Evolutionary conservation across 179 eudicot genomes (phyloP).

Genomic region (Spinacia oleracea): DNA sequence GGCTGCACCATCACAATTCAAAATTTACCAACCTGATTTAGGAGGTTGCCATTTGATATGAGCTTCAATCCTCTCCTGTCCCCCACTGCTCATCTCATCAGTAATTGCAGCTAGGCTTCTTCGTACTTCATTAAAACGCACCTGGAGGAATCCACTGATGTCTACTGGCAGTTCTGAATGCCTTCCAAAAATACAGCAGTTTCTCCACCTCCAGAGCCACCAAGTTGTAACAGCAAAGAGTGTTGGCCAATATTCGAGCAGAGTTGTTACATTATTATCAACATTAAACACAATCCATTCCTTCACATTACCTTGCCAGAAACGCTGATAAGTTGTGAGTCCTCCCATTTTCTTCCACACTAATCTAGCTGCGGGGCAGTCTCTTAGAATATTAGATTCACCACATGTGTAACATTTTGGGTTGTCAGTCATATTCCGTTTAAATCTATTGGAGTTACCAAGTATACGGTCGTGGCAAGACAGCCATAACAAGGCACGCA

Average conservation of each 20-base stretch:
- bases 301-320: no score
- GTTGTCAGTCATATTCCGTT: background rate
- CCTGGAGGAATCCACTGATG: background rate
- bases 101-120: no score
- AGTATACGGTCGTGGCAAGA: background rate
- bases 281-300: background rate
- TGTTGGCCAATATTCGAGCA: background rate
- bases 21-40: background rate
- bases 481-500: background rate
- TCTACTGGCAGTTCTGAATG: background rate
- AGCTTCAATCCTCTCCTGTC: no score
- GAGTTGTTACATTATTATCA: no score
- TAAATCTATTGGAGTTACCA: background rate
- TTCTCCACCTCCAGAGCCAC: background rate
- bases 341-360: background rate
- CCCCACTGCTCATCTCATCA: no score
- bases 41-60: background rate
- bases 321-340: background rate
- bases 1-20: background rate
- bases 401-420: background rate
- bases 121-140: background rate
- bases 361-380: background rate
- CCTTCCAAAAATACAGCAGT: no score
- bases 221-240: background rate
- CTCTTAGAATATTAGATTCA: background rate